These are phyloP conservation scores for Alternaria novae-zelandiae DNA, from an alignment of 2,329 filamentous ascomycete genomes.

Conservation along the genomic window DNA sequence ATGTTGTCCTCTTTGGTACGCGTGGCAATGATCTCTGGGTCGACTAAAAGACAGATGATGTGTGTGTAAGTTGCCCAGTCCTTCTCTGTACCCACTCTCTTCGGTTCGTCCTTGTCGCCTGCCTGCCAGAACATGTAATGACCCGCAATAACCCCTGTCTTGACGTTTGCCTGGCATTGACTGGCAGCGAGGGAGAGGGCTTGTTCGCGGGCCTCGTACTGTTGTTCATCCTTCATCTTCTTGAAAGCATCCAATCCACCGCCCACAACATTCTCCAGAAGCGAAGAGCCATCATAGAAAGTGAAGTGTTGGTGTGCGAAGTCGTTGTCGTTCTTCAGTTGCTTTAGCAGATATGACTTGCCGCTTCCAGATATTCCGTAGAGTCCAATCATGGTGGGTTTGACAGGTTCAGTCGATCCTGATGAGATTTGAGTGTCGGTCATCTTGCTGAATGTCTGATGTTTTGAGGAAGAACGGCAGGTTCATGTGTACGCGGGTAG, in stretches of 20 bases:
- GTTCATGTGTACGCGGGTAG: background rate
- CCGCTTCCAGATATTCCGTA: conserved; percentile 63
- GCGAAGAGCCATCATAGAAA: conserved; percentile 62
- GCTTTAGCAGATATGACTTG: conserved; percentile 56
- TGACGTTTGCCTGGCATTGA: conserved; percentile 43
- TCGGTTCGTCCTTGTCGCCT: conserved; percentile 24
- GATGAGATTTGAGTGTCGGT: background rate
- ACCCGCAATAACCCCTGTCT: conserved; percentile 59
- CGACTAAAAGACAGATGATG: conserved; percentile 62
- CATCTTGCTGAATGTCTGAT: background rate
- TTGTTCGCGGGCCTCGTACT: background rate
- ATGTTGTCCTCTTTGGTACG: conserved; percentile 48
- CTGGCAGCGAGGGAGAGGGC: conserved; percentile 57
- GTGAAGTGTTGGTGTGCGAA: conserved; percentile 39
- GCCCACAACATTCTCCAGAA: conserved; percentile 52
- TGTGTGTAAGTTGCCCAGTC: conserved; percentile 61
- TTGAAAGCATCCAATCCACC: conserved; percentile 60
- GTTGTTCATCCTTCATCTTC: conserved; percentile 1
- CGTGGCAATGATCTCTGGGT: conserved; percentile 43
- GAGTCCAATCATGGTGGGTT: conserved; percentile 57
- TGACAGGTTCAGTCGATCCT: conserved; percentile 17
- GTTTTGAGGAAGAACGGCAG: background rate
- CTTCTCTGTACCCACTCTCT: conserved; percentile 48
- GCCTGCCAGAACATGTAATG: conserved; percentile 64
- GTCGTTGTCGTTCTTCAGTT: conserved; percentile 49